phyloP scores from a whole-genome alignment of 2,329 filamentous ascomycete species.

The Fusarium succisae region DNA sequence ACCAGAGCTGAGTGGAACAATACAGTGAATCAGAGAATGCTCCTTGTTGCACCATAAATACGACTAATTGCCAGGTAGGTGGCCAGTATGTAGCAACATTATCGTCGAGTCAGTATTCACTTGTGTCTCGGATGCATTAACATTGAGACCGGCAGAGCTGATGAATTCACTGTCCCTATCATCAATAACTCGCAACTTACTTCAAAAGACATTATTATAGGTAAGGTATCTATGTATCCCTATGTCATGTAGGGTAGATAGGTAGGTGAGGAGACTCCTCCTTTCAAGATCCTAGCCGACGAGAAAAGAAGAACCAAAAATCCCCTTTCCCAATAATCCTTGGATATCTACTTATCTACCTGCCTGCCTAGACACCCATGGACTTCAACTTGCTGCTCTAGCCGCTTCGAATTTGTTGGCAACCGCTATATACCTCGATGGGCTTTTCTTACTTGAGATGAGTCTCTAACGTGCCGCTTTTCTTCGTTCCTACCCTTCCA shows the following conservation, averaged over 20 bases:
- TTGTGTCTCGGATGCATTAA: background rate
- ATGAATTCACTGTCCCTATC: background rate
- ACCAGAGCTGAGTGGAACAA: background rate
- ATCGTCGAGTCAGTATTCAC: background rate
- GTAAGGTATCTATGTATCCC: background rate
- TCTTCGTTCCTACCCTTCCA: background rate
- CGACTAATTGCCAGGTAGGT: background rate
- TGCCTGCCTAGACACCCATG: background rate
- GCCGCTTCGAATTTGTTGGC: background rate
- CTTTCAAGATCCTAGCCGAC: background rate
- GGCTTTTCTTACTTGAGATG: background rate
- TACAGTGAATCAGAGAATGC: background rate
- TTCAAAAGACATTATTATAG: background rate
- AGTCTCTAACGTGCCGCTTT: background rate
- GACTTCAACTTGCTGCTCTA: background rate
- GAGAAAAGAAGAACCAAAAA: background rate
- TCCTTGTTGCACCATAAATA: background rate
- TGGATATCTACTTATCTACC: background rate
- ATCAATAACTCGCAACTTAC: constrained; percentile 1
- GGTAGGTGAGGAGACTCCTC: background rate
- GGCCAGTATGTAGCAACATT: background rate
- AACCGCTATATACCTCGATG: background rate
- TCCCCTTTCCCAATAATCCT: background rate
- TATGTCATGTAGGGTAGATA: background rate
- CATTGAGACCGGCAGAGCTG: background rate